Evolutionary conservation across 495 filamentous ascomycete species (phyloP).

Genomic region (Aspergillus diversus): DNA sequence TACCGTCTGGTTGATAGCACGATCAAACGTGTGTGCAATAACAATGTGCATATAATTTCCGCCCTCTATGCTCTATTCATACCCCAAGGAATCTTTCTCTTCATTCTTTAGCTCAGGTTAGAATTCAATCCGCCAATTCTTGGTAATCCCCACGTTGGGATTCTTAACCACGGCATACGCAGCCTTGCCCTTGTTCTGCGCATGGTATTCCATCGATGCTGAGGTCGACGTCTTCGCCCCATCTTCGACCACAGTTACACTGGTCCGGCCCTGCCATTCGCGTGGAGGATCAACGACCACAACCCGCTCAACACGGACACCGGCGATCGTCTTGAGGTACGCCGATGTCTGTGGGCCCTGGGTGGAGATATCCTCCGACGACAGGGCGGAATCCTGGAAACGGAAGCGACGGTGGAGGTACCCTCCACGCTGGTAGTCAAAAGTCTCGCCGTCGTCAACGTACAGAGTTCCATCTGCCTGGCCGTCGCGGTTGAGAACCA

Average conservation of each 20-base stretch:
- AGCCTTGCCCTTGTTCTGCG: slow-evolving; percentile 63
- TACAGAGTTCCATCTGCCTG: slow-evolving; percentile 84
- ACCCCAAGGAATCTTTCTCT: not conserved
- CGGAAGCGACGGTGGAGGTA: slow-evolving; percentile 83
- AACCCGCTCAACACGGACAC: slow-evolving; percentile 79
- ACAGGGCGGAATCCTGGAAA: slow-evolving; percentile 59
- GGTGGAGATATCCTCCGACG: slow-evolving; percentile 46
- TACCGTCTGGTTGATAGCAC: too few species aligned
- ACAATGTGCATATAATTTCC: not conserved
- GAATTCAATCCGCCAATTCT: slow-evolving; percentile 82
- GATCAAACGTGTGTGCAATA: too few species aligned
- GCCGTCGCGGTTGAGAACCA: slow-evolving; percentile 70
- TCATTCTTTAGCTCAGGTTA: slow-evolving; percentile 23
- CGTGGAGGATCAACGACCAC: slow-evolving; percentile 77
- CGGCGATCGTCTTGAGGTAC: slow-evolving; percentile 75
- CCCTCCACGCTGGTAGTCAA: slow-evolving; percentile 80
- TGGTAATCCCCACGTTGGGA: slow-evolving; percentile 74
- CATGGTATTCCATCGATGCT: slow-evolving; percentile 61
- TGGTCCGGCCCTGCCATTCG: slow-evolving; percentile 69
- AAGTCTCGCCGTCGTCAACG: slow-evolving; percentile 91
- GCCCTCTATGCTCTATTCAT: not conserved
- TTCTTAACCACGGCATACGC: slow-evolving; percentile 81
- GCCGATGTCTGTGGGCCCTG: slow-evolving; percentile 67
- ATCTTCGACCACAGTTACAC: slow-evolving; percentile 69
- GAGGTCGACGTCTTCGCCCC: slow-evolving; percentile 62